Percentiles rank a stretch among this genome's conserved stretches.
Evolutionary conservation across 331 rosid species (phyloP).

Genomic region (Pyracantha coccinea): DNA sequence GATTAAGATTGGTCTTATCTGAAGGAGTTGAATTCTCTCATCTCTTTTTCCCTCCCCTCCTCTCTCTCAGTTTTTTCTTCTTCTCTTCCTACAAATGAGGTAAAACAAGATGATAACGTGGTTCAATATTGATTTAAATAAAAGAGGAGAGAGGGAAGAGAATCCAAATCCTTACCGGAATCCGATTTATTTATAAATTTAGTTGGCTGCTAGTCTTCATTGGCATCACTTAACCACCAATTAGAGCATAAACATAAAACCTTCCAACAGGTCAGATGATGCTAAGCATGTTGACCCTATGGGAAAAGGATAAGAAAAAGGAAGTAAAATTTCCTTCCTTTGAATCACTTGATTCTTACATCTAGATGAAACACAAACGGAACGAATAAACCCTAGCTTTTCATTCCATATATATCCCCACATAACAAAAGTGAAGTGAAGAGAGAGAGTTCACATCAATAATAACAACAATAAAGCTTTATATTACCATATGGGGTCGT

Average conservation of each 20-base stretch:
- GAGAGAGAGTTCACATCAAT: not conserved
- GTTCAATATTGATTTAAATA: too few relatives aligned
- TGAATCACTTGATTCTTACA: not conserved
- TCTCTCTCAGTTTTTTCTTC: too few relatives aligned
- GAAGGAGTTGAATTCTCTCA: too few relatives aligned
- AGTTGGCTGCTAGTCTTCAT: not conserved
- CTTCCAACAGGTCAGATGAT: not conserved
- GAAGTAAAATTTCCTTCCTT: not conserved
- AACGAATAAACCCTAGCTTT: not conserved
- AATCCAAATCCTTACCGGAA: too few relatives aligned
- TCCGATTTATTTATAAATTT: not conserved
- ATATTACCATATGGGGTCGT: too few relatives aligned
- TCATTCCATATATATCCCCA: not conserved
- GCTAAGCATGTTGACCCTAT: not conserved
- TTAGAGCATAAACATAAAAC: not conserved
- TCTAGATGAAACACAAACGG: not conserved
- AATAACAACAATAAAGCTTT: too few relatives aligned
- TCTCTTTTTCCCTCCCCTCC: too few relatives aligned
- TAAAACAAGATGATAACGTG: too few relatives aligned
- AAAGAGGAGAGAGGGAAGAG: accelerated
- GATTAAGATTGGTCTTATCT: too few relatives aligned
- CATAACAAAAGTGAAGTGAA: not conserved
- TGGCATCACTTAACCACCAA: not conserved
- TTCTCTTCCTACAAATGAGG: too few relatives aligned
- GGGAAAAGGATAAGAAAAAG: not conserved